phyloP scores from a whole-genome alignment of 352 stramenopile genomes.

The Stephanocyclus meneghinianus region DNA sequence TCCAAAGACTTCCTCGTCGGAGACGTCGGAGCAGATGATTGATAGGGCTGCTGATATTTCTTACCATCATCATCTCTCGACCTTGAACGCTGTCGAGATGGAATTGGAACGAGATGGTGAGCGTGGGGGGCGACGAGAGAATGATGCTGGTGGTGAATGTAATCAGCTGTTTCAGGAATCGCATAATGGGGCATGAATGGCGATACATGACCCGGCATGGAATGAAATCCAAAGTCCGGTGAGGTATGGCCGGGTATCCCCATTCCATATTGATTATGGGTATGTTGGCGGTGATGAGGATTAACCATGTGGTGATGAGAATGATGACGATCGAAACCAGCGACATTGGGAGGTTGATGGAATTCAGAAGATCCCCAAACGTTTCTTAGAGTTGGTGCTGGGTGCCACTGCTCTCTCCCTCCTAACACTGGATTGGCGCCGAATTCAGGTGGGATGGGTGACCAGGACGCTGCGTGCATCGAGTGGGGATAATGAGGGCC shows the following conservation, averaged over 20 bases:
- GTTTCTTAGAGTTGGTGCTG: background rate
- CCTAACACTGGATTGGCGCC: background rate
- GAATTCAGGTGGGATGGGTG: slow-evolving; percentile 12
- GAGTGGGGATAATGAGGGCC: slow-evolving; percentile 12
- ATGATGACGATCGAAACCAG: slow-evolving; percentile 13
- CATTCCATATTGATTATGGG: slow-evolving; percentile 15
- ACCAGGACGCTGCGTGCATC: slow-evolving; percentile 12
- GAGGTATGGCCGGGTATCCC: slow-evolving; percentile 28
- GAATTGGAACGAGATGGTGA: background rate
- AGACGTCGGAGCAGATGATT: background rate
- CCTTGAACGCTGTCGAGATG: too few relatives aligned
- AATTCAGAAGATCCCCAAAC: slow-evolving; percentile 4
- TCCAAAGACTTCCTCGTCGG: slow-evolving; percentile 14
- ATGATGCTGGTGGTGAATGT: slow-evolving; percentile 12
- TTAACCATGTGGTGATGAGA: slow-evolving; percentile 15
- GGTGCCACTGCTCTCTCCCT: slow-evolving; percentile 8
- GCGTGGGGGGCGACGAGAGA: background rate
- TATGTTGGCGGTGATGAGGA: slow-evolving; percentile 17
- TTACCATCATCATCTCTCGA: slow-evolving; percentile 19
- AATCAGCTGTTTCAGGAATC: slow-evolving; percentile 17
- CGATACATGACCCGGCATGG: slow-evolving; percentile 43
- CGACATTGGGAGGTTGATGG: background rate
- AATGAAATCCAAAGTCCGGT: slow-evolving; percentile 13
- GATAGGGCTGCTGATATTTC: slow-evolving; percentile 24
- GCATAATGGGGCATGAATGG: slow-evolving; percentile 11